Evolutionary conservation across 2,329 filamentous ascomycete species (phyloP).

Genomic region (Didymella pinodella): DNA sequence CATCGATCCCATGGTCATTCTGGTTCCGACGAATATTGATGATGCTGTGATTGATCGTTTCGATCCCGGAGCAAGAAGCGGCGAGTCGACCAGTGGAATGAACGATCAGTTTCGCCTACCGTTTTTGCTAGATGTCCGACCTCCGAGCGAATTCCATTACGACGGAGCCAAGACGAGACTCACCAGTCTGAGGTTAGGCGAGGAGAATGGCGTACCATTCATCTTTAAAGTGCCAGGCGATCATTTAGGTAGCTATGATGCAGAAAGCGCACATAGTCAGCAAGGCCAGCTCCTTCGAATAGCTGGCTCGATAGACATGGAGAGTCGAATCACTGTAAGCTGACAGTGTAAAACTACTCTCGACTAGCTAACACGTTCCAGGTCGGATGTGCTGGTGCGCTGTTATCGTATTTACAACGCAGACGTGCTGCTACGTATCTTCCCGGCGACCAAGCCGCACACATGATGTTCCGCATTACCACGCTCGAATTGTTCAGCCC

Average conservation of each 20-base stretch:
- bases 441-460: conserved; percentile 64
- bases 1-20: conserved; percentile 67
- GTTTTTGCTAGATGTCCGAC: conserved; percentile 71
- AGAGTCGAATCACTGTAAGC: conserved; percentile 73
- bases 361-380: conserved; percentile 40
- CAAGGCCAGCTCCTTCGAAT: conserved; percentile 73
- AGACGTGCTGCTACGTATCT: conserved; percentile 69
- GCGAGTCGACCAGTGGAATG: conserved; percentile 41
- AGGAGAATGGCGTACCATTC: conserved; percentile 57
- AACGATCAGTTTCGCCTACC: conserved; percentile 62
- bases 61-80: conserved; percentile 53
- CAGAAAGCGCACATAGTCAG: conserved; percentile 60
- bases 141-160: conserved; percentile 75
- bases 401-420: conserved; percentile 80
- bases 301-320: conserved; percentile 74
- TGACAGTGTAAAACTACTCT: not conserved
- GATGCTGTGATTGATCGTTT: conserved; percentile 57
- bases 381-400: conserved; percentile 85
- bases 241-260: conserved; percentile 50
- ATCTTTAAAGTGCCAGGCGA: conserved; percentile 70
- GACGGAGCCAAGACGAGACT: conserved; percentile 73
- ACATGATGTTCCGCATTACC: conserved; percentile 66
- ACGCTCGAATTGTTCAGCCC: conserved; percentile 79
- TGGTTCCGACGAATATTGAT: conserved; percentile 65
- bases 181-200: conserved; percentile 63